These are phyloP conservation scores for Saxophila tyrrhenica DNA, from an alignment of 495 filamentous ascomycete species.

Conservation along the genomic window DNA sequence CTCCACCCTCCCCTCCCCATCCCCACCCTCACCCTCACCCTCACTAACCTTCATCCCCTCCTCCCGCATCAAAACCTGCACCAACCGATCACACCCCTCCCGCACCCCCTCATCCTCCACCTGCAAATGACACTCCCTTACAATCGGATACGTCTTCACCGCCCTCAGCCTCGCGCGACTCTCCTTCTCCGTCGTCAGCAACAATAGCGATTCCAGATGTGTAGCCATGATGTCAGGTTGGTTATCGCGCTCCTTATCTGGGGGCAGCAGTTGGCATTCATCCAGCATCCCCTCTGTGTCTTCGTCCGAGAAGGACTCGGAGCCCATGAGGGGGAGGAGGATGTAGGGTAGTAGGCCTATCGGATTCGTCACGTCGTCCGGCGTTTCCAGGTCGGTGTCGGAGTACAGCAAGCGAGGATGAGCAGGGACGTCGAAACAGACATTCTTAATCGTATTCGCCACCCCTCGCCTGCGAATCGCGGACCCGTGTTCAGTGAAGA, in stretches of 20 bases:
- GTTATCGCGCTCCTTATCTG: constrained; percentile 72
- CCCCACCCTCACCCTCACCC: constrained; percentile 25
- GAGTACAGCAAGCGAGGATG: constrained; percentile 52
- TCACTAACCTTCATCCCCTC: constrained; percentile 33
- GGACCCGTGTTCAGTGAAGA: constrained; percentile 83
- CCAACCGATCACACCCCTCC: constrained; percentile 78
- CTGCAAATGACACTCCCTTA: constrained; percentile 72
- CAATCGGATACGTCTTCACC: constrained; percentile 76
- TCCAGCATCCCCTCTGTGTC: constrained; percentile 71
- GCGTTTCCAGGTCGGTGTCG: constrained; percentile 19
- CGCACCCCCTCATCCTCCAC: constrained; percentile 70
- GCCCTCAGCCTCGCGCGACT: constrained; percentile 61
- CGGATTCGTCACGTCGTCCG: constrained; percentile 49
- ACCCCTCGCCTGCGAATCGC: constrained; percentile 74
- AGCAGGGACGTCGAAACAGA: constrained; percentile 56
- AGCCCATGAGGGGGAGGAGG: constrained; percentile 54
- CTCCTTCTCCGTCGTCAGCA: constrained; percentile 67
- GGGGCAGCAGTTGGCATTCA: constrained; percentile 76
- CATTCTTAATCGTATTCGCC: constrained; percentile 86
- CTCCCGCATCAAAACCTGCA: constrained; percentile 85
- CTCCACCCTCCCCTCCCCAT: constrained; percentile 16
- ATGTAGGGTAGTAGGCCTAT: constrained; percentile 80
- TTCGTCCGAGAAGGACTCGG: constrained; percentile 47
- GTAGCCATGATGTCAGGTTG: constrained; percentile 66
- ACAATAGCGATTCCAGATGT: constrained; percentile 74